Conservation (phyloP, 768 basidiomycete genomes). For the Podaxis sp. region DNA sequence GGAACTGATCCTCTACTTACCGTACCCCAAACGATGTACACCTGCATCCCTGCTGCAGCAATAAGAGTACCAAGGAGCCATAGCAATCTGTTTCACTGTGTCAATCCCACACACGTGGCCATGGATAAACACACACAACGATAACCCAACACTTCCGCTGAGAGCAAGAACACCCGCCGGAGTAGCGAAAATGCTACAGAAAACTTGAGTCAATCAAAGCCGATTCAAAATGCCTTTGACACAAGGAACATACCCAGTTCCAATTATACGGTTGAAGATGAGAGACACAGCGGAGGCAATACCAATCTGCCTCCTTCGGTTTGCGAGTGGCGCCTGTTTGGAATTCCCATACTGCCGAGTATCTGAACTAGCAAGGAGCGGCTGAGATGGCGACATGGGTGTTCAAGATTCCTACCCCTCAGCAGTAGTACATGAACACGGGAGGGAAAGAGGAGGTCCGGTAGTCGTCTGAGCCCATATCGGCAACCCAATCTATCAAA, state of each 20-base stretch:
- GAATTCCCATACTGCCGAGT: not conserved
- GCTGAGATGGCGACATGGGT: not conserved
- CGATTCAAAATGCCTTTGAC: not conserved
- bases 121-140: slow-evolving; percentile 24
- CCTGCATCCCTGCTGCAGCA: slow-evolving; percentile 33
- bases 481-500: not conserved
- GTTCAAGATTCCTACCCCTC: not conserved
- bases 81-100: slow-evolving; percentile 23
- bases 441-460: not conserved
- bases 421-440: not conserved
- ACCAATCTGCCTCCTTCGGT: slow-evolving; percentile 20
- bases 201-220: not conserved
- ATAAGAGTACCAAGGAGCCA: slow-evolving; percentile 35
- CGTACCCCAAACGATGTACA: slow-evolving; percentile 35
- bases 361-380: not conserved
- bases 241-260: slow-evolving; percentile 27
- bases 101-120: not conserved
- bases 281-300: slow-evolving; percentile 33
- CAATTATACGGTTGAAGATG: slow-evolving; percentile 37
- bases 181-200: slow-evolving; percentile 36
- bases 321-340: not conserved
- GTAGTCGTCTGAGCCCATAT: not conserved
- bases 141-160: slow-evolving; percentile 40
- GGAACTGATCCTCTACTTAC: slow-evolving; percentile 19
- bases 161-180: slow-evolving; percentile 36